A percentile compares a stretch with the other conserved stretches of the same genome.
Conservation (phyloP, 2,329 filamentous ascomycete genomes). For the Zalaria obscura region DNA sequence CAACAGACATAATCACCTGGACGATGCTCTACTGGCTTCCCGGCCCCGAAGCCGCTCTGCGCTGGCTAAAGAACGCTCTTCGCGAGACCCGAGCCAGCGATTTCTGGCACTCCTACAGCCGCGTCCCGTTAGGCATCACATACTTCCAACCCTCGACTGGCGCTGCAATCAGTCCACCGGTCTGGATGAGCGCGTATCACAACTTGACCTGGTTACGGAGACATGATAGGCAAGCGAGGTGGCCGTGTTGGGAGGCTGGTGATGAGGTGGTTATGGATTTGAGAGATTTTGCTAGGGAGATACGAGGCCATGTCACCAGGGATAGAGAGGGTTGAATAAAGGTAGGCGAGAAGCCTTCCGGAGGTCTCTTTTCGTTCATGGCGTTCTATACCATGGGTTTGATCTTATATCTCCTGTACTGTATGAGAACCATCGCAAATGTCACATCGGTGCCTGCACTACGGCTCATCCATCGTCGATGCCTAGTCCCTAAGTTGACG, state of each 20-base stretch:
- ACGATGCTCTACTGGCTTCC: constrained; percentile 52
- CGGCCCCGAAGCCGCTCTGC: constrained; percentile 45
- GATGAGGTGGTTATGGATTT: constrained; percentile 26
- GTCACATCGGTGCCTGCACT: too few species aligned
- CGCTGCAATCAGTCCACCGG: constrained; percentile 10
- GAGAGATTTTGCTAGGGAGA: constrained; percentile 22
- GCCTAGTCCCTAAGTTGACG: too few species aligned
- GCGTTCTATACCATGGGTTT: too few species aligned
- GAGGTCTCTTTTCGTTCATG: too few species aligned
- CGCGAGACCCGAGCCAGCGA: constrained; percentile 6
- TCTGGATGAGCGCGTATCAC: constrained; percentile 24
- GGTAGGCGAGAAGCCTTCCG: too few species aligned
- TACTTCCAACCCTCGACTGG: constrained; percentile 14
- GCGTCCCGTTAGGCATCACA: constrained; percentile 25
- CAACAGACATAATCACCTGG: constrained; percentile 43
- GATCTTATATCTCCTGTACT: too few species aligned
- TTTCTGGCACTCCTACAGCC: constrained; percentile 16
- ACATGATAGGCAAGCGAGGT: constrained; percentile 17
- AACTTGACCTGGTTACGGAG: constrained; percentile 22
- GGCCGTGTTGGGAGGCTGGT: constrained; percentile 26
- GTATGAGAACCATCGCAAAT: too few species aligned
- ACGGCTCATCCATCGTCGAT: too few species aligned
- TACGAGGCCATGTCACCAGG: too few species aligned
- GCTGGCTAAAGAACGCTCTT: constrained; percentile 30
- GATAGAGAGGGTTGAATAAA: too few species aligned